phyloP scores from a whole-genome alignment of 2,329 filamentous ascomycete genomes.

The Monilinia vaccinii-corymbosi region DNA sequence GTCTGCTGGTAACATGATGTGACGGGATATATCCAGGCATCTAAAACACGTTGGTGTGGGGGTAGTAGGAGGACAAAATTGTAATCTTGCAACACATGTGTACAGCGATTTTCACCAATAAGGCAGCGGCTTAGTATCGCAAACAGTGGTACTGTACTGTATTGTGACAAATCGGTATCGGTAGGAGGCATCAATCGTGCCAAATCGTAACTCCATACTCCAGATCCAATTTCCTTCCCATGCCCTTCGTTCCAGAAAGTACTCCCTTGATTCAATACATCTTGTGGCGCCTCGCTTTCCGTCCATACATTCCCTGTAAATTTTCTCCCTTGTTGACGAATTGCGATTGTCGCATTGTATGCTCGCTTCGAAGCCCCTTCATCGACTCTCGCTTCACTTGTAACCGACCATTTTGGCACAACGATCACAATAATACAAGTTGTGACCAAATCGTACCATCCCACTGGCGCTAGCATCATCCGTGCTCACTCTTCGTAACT shows the following conservation, averaged over 20 bases:
- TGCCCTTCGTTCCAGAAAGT: not conserved
- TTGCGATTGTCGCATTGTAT: not conserved
- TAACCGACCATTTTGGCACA: conserved; percentile 57
- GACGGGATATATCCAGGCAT: not conserved
- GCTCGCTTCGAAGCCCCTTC: not conserved
- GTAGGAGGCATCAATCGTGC: not conserved
- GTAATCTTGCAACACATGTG: not conserved
- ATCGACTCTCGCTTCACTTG: conserved; percentile 36
- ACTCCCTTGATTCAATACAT: not conserved
- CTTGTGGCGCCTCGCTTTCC: not conserved
- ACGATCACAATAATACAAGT: conserved; percentile 57
- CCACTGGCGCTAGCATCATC: conserved; percentile 49
- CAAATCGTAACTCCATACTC: conserved; percentile 1
- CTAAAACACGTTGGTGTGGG: not conserved
- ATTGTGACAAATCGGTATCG: conserved; percentile 4
- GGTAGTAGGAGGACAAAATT: not conserved
- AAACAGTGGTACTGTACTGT: conserved; percentile 1
- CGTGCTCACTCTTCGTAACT: conserved; percentile 30
- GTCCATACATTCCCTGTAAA: not conserved
- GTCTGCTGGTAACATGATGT: not conserved
- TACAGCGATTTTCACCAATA: not conserved
- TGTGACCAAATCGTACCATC: conserved; percentile 57
- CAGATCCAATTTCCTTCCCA: not conserved
- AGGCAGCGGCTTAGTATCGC: not conserved
- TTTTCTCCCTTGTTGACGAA: not conserved